phyloP scores from a whole-genome alignment of 106 monocot genomes.

The Platanthera zijinensis region DNA sequence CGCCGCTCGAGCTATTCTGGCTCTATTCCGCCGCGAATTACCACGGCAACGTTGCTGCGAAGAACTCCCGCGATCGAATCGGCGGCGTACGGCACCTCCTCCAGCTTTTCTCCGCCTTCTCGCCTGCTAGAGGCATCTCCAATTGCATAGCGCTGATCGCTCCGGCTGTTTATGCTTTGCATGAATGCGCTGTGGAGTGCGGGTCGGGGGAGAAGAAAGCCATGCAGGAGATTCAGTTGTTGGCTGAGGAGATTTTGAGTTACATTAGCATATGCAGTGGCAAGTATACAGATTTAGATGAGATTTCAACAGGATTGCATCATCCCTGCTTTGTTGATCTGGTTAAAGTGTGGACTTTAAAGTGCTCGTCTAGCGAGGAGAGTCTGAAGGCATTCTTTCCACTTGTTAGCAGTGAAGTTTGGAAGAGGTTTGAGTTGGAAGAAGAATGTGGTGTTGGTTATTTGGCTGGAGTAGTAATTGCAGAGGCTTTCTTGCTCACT shows the following conservation, averaged over 20 bases:
- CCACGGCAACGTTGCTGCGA: conserved; percentile 27
- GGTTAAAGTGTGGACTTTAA: conserved; percentile 54
- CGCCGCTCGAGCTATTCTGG: conserved; percentile 81
- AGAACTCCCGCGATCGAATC: conserved; percentile 21
- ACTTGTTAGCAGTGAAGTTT: conserved; percentile 45
- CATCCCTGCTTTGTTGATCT: conserved; percentile 61
- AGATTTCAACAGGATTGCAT: conserved; percentile 10
- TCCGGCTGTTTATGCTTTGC: conserved; percentile 57
- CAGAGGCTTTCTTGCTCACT: conserved; percentile 73
- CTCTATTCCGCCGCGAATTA: conserved; percentile 65
- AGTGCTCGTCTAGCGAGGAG: conserved; percentile 1
- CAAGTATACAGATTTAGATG: conserved; percentile 13
- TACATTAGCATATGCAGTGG: conserved; percentile 80
- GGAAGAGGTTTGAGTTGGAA: conserved; percentile 25
- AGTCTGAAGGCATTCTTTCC: conserved; percentile 45
- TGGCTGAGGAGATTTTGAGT: conserved; percentile 59
- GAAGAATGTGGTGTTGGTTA: conserved; percentile 39
- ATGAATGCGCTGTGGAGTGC: conserved; percentile 25
- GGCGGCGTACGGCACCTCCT: conserved; percentile 40
- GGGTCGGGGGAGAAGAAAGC: conserved; percentile 23
- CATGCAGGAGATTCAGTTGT: conserved; percentile 42
- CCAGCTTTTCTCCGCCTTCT: conserved; percentile 56
- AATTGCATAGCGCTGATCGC: conserved; percentile 75
- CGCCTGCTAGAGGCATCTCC: conserved; percentile 25
- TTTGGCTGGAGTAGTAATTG: conserved; percentile 62